These are phyloP conservation scores for Tuber brumale DNA, from an alignment of 495 filamentous ascomycete genomes.

Conservation along the genomic window DNA sequence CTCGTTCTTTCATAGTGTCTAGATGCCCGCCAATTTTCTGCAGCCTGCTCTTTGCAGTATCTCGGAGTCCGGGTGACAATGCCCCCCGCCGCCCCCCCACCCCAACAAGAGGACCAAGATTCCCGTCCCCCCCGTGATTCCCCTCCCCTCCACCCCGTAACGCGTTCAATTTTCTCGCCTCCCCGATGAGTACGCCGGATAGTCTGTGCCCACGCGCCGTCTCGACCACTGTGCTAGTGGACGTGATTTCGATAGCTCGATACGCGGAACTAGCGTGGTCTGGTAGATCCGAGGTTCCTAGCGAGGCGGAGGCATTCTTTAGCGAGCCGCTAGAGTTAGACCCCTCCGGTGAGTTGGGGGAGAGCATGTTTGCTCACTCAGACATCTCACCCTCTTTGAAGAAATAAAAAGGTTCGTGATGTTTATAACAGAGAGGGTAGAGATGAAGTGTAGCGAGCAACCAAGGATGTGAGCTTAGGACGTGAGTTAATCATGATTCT, in stretches of 20 bases:
- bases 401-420: neutral
- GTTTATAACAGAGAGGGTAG: neutral
- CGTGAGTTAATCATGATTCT: neutral
- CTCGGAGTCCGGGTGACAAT: constrained; percentile 6
- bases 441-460: neutral
- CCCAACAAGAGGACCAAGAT: neutral
- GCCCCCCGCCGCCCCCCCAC: neutral
- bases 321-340: constrained; percentile 17
- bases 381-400: neutral
- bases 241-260: constrained; percentile 49
- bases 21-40: constrained; percentile 7
- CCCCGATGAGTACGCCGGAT: constrained; percentile 57
- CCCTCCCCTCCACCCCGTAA: constrained; percentile 41
- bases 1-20: constrained; percentile 9
- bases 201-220: constrained; percentile 59
- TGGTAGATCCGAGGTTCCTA: constrained; percentile 16
- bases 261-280: constrained; percentile 16
- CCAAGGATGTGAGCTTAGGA: neutral
- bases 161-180: constrained; percentile 61
- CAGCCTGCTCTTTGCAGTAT: constrained; percentile 6
- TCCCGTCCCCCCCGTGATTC: neutral
- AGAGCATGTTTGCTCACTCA: constrained; percentile 19
- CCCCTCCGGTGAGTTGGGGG: constrained; percentile 2
- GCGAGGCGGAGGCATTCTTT: constrained; percentile 16
- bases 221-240: constrained; percentile 62